Percentiles rank a stretch among this genome's conserved stretches.
These are phyloP conservation scores for Arthrocladium fulminans DNA, from an alignment of 2,329 filamentous ascomycete species.

Conservation along the genomic window DNA sequence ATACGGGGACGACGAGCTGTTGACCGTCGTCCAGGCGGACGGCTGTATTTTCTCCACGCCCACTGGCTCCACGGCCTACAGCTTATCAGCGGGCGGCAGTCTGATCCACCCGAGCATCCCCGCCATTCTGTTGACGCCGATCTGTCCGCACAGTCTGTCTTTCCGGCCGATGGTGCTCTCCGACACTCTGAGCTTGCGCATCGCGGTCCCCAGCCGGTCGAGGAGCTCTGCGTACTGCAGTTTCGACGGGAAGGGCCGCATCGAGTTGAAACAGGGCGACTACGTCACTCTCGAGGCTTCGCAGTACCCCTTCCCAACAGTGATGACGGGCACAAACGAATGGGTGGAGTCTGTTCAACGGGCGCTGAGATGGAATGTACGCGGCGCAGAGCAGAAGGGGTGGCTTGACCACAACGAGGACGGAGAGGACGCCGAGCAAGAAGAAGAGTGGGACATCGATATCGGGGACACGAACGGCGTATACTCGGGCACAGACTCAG, in stretches of 20 bases:
- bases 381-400: conserved; percentile 83
- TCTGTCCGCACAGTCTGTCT: conserved; percentile 92
- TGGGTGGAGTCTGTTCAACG: conserved; percentile 96
- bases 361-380: conserved; percentile 88
- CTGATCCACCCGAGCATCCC: conserved; percentile 95
- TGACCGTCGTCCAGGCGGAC: conserved; percentile 93
- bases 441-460: conserved; percentile 85
- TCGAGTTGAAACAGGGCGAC: conserved; percentile 87
- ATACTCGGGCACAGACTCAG: conserved; percentile 34
- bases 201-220: conserved; percentile 74
- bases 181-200: conserved; percentile 83
- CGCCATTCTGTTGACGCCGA: conserved; percentile 90
- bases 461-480: conserved; percentile 50
- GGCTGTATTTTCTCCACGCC: conserved; percentile 97
- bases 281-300: conserved; percentile 93
- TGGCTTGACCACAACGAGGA: conserved; percentile 51
- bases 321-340: conserved; percentile 78
- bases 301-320: conserved; percentile 94
- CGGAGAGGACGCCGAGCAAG: conserved; percentile 27
- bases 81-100: conserved; percentile 86
- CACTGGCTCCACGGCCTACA: conserved; percentile 90
- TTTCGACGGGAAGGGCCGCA: conserved; percentile 92
- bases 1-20: conserved; percentile 86
- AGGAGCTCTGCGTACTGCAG: conserved; percentile 92
- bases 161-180: conserved; percentile 98